Conservation (phyloP, 495 filamentous ascomycete genomes). For the Apodospora peruviana region DNA sequence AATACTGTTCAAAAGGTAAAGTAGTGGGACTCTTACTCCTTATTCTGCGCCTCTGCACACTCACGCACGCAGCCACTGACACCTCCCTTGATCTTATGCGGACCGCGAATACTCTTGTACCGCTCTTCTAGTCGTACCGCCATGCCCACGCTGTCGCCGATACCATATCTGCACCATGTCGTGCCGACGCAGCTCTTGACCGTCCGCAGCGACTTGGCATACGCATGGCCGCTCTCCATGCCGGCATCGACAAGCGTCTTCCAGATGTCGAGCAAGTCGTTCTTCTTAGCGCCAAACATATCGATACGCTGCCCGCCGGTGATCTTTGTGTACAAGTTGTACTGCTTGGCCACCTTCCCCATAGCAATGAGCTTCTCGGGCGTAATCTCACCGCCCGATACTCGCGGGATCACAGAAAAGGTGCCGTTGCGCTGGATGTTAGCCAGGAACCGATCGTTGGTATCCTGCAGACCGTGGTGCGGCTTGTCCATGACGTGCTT, state of each 20-base stretch:
- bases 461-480: slow-evolving; percentile 81
- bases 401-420: slow-evolving; percentile 82
- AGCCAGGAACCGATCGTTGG: slow-evolving; percentile 87
- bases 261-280: slow-evolving; percentile 90
- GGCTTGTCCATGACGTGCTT: slow-evolving; percentile 74
- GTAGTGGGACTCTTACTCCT: slow-evolving; percentile 57
- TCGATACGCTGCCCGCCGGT: slow-evolving; percentile 94
- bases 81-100: slow-evolving; percentile 92
- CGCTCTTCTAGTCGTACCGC: slow-evolving; percentile 87
- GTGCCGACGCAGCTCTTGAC: slow-evolving; percentile 95
- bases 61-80: slow-evolving; percentile 91
- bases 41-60: slow-evolving; percentile 93
- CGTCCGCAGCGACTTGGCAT: slow-evolving; percentile 86
- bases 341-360: slow-evolving; percentile 84
- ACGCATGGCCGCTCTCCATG: slow-evolving; percentile 95
- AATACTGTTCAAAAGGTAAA: neutral
- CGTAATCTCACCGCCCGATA: slow-evolving; percentile 86
- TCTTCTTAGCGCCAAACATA: slow-evolving; percentile 91
- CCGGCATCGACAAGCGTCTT: slow-evolving; percentile 75
- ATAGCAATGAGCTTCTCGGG: slow-evolving; percentile 86
- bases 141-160: slow-evolving; percentile 96
- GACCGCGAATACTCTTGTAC: slow-evolving; percentile 86
- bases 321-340: slow-evolving; percentile 87
- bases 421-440: slow-evolving; percentile 96
- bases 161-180: slow-evolving; percentile 90